Evolutionary conservation across 768 basidiomycete species (phyloP).

Genomic region (Botryobasidium botryosum): DNA sequence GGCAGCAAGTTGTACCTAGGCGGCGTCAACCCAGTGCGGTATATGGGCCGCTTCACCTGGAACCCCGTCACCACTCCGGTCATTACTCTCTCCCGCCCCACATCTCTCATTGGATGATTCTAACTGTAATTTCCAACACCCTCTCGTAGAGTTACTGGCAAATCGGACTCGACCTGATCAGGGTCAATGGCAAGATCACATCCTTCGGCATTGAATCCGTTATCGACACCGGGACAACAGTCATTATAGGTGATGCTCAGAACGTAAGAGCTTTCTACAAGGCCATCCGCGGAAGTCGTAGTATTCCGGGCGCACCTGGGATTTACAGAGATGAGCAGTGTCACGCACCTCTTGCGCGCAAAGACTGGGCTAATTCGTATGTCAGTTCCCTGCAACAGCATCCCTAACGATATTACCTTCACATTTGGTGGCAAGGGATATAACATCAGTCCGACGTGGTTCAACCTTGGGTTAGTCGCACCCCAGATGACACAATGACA

Average conservation of each 20-base stretch:
- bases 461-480: constrained; percentile 18
- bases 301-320: constrained; percentile 6
- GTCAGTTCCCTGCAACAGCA: constrained; percentile 6
- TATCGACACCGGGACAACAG: constrained; percentile 20
- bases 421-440: constrained; percentile 12
- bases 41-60: constrained; percentile 20
- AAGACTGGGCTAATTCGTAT: not conserved
- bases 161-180: constrained; percentile 9
- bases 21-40: constrained; percentile 20
- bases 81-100: not conserved
- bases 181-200: constrained; percentile 10
- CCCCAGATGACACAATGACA: constrained; percentile 4
- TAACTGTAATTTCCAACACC: too few relatives aligned
- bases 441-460: constrained; percentile 12
- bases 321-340: constrained; percentile 8
- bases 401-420: constrained; percentile 1
- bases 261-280: constrained; percentile 15
- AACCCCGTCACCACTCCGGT: constrained; percentile 17
- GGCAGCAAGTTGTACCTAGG: constrained; percentile 23
- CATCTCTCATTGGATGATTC: too few relatives aligned
- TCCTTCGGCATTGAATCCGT: constrained; percentile 16
- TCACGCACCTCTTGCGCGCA: not conserved
- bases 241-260: constrained; percentile 14
- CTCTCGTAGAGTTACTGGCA: constrained; percentile 17
- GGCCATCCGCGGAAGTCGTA: constrained; percentile 15